phyloP scores from a whole-genome alignment of 805 yeast species.

The Pichia sporocuriosa region DNA sequence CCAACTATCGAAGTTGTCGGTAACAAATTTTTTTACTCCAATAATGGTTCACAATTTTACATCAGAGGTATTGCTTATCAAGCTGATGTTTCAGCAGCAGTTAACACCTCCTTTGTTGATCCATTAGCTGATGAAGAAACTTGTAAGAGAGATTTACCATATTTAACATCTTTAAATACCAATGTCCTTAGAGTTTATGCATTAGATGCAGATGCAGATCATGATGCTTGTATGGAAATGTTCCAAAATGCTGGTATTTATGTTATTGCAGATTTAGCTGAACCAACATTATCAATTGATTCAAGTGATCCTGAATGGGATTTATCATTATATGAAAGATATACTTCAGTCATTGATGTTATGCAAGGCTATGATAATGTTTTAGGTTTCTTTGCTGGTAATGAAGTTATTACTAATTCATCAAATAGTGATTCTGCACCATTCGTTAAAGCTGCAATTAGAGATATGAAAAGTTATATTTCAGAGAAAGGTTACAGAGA shows the following conservation, averaged over 20 bases:
- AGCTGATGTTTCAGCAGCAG: constrained; percentile 50
- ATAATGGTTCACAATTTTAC: constrained; percentile 74
- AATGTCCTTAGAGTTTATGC: constrained; percentile 76
- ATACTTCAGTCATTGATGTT: constrained; percentile 60
- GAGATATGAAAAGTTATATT: constrained; percentile 71
- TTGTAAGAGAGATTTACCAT: constrained; percentile 72
- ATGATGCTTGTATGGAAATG: constrained; percentile 59
- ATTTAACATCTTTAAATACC: constrained; percentile 54
- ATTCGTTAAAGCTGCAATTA: constrained; percentile 74
- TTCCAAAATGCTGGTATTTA: constrained; percentile 72
- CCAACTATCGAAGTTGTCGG: constrained; percentile 70
- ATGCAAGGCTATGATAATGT: constrained; percentile 66
- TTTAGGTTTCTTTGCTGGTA: constrained; percentile 81
- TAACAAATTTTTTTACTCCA: constrained; percentile 68
- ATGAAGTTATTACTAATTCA: constrained; percentile 67
- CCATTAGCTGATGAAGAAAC: constrained; percentile 58
- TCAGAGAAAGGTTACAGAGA: constrained; percentile 61
- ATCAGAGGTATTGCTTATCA: constrained; percentile 79
- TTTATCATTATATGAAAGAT: constrained; percentile 55
- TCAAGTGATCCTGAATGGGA: constrained; percentile 61
- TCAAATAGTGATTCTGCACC: constrained; percentile 71
- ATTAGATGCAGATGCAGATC: constrained; percentile 56
- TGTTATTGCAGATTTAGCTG: constrained; percentile 71
- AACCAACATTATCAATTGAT: constrained; percentile 57
- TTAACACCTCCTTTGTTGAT: constrained; percentile 47